Evolutionary conservation across 345 rosid genomes (phyloP).

Genomic region (Jatropha curcas): DNA sequence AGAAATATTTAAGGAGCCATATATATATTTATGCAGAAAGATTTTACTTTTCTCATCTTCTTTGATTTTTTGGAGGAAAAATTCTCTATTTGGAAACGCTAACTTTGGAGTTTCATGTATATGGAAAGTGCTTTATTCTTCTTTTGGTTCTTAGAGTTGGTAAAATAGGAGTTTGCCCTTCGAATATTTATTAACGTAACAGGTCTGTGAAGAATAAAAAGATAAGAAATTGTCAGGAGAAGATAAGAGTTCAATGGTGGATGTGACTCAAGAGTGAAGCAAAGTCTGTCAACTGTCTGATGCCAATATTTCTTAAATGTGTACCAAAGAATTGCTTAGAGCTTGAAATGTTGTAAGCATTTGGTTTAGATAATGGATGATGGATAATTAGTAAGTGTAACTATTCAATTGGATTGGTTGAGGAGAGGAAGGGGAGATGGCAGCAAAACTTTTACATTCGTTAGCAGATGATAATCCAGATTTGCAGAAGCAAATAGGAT

Average conservation of each 20-base stretch:
- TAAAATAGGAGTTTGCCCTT: slow-evolving; percentile 20
- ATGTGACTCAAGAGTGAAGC: slow-evolving; percentile 7
- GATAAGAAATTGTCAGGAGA: slow-evolving; percentile 6
- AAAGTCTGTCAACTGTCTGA: slow-evolving; percentile 6
- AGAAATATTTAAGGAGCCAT: slow-evolving; percentile 5
- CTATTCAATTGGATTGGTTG: neutral
- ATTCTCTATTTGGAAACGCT: slow-evolving; percentile 38
- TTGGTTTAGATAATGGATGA: slow-evolving; percentile 11
- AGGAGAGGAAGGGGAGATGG: slow-evolving; percentile 48
- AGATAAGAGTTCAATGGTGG: neutral
- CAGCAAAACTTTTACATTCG: slow-evolving; percentile 89
- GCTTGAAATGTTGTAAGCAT: slow-evolving; percentile 4
- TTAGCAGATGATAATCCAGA: slow-evolving; percentile 91
- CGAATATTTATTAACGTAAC: neutral
- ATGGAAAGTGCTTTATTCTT: slow-evolving; percentile 50
- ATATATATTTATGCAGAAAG: slow-evolving; percentile 3
- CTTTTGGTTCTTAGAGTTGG: slow-evolving; percentile 30
- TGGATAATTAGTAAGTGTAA: slow-evolving; percentile 6
- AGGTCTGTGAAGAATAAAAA: slow-evolving; percentile 9
- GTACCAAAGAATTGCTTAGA: slow-evolving; percentile 18
- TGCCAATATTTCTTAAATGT: slow-evolving; percentile 13
- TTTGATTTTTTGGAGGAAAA: slow-evolving; percentile 25
- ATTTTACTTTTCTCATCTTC: slow-evolving; percentile 4
- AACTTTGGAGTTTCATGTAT: slow-evolving; percentile 30
- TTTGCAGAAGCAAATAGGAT: slow-evolving; percentile 92